Evolutionary conservation across 2,329 filamentous ascomycete genomes (phyloP), one percentile per base, ranked within the genome.

Genomic region (Chrysoporthe puriensis): DNA sequence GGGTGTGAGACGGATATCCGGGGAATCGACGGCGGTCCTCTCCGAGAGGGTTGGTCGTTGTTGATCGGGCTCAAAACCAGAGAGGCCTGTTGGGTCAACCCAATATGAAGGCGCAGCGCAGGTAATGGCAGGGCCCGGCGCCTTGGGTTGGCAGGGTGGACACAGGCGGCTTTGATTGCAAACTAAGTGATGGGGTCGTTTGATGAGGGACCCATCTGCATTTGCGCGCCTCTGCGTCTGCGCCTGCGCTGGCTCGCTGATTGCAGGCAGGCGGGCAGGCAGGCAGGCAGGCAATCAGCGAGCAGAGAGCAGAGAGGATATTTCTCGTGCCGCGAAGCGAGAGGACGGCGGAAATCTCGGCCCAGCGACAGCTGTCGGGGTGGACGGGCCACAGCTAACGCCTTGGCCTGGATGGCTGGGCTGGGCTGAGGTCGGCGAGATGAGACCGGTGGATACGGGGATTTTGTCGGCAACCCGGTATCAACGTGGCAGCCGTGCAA

Each of bases 371-470:
- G 11, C 32, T 58, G 36, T 58, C 34, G 16, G 56, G 16, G 56
- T 32, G 50, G 32, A 54, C 50, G 50, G 50, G 50, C 36, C 32
- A 58, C 34, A 40, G 42, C n/a, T 61, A 11, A 46, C 32, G 21
- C 48, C 59, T 61, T 44, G 42, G 4, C 59, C 14, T 48, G 42
- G 59, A 32, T 44, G 58, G 59, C 42, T 46, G 59, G 36, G 59
- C 59, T 61, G 59, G 36, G 43, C 59, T 61, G 59, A 61, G 59
- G 59, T 48, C 43, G 42, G 59, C 18, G 59, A 61, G 59, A 61
- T 61, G 43, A 48, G 43, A 61, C 34, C 59, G 59, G n/a, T 48
- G 42, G 26, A 61, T 26, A 46, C 59, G 59, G 59, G 21, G 14
- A 36, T 61, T 36, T 34, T 11, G 40, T 44, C 42, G 43, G 59